These are phyloP conservation scores for Rugonectria rugulosa DNA, from an alignment of 2,329 filamentous ascomycete genomes.

Conservation along the genomic window DNA sequence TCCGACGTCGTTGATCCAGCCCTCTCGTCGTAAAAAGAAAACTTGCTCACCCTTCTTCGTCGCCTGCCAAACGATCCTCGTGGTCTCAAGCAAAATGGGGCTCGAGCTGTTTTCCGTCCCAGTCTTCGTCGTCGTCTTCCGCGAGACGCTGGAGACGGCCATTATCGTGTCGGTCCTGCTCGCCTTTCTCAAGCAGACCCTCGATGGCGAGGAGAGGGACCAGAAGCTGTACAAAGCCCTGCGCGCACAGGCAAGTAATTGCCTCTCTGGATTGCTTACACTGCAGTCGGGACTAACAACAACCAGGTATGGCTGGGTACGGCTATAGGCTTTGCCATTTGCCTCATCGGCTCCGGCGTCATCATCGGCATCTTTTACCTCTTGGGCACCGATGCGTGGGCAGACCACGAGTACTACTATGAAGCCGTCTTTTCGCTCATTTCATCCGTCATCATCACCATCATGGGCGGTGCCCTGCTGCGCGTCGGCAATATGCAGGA, in stretches of 20 bases:
- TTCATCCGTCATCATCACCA: conserved; percentile 81
- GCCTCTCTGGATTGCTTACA: not conserved
- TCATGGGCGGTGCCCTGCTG: conserved; percentile 82
- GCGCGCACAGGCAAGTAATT: conserved; percentile 66
- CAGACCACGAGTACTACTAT: conserved; percentile 77
- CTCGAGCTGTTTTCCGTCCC: conserved; percentile 78
- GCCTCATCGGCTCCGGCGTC: conserved; percentile 68
- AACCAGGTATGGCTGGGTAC: conserved; percentile 64
- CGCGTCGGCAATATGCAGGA: conserved; percentile 84
- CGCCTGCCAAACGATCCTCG: not conserved
- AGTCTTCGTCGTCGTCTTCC: conserved; percentile 91
- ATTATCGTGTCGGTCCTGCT: conserved; percentile 88
- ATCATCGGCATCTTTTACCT: conserved; percentile 78
- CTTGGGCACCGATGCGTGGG: conserved; percentile 73
- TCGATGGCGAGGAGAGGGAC: conserved; percentile 70
- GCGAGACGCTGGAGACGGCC: conserved; percentile 82
- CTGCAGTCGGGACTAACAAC: not conserved
- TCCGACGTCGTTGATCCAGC: conserved; percentile 1
- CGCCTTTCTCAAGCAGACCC: conserved; percentile 83
- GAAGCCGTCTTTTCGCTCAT: conserved; percentile 81
- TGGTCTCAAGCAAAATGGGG: conserved; percentile 54
- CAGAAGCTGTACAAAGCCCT: conserved; percentile 70
- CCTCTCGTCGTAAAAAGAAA: no score
- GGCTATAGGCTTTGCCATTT: conserved; percentile 54
- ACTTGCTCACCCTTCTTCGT: not conserved